Evolutionary conservation across 2,329 filamentous ascomycete species (phyloP), one percentile per base, ranked within the genome.

Genomic region (Colletotrichum lindemuthianum): DNA sequence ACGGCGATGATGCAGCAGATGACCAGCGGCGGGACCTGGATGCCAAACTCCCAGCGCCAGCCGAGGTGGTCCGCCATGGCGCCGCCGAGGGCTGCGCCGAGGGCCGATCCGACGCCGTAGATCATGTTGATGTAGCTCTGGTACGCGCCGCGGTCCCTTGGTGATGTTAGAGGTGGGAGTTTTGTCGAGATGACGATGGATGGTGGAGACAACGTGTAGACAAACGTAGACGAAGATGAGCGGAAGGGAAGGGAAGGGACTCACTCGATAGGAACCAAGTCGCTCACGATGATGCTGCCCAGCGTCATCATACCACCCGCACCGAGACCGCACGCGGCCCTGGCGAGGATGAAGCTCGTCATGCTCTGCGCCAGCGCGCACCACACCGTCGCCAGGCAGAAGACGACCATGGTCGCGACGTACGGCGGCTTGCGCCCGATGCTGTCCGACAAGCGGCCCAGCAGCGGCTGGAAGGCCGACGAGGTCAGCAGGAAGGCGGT

Each of bases 401-500:
- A 92, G 9, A 92, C 77, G 11, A 80, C 72, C n/a, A 90, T 81
- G 2, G 86, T 85, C 10, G 84, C 82, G 10, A 93, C 77, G 70
- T 92, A 93, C 1, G 90, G 83, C 15, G 82, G 78, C 64, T 89
- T 91, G 48, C 91, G 81, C 10, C 92, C 91, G 63, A 93, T 78
- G 0, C 89, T 88, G 75, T 95, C 92, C 2, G 90, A 93, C 1
- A 93, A 74, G 2, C 92, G 85, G 3, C 91, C 92, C 68, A 92
- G 86, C 1, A 95, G 78, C 0, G 92, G 91, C 75, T 93, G 90
- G 61, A 92, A 90, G 32, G 89, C 87, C 1, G 91, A 93, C 4
- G 88, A 91, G 0, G 92, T 93, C 41, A 96, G 82, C 40, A 95
- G 77, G 68, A 93, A 95, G 0, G 90, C 87, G 0, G 92, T 95